These are phyloP conservation scores for Apiospora sp. DNA, from an alignment of 2,329 filamentous ascomycete genomes.

Conservation along the genomic window DNA sequence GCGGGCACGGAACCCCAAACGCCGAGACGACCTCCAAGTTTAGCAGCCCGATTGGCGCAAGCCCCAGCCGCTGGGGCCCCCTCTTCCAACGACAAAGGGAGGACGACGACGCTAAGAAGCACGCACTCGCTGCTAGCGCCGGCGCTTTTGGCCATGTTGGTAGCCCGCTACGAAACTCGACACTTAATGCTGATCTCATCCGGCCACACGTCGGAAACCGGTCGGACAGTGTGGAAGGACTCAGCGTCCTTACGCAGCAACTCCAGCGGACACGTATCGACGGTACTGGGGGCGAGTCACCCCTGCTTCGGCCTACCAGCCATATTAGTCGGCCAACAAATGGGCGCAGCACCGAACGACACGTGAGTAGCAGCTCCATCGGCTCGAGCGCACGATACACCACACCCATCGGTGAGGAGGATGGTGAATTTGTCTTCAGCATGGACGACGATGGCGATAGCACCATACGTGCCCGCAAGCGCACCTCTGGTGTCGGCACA, in stretches of 20 bases:
- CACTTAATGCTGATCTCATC: conserved; percentile 62
- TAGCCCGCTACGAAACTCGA: conserved; percentile 70
- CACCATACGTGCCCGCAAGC: conserved; percentile 55
- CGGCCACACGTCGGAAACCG: conserved; percentile 52
- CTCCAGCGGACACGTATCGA: conserved; percentile 68
- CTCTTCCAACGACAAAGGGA: conserved; percentile 67
- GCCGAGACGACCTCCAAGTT: conserved; percentile 62
- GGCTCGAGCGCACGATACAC: conserved; percentile 67
- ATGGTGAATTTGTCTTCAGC: conserved; percentile 69
- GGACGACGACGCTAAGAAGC: conserved; percentile 60
- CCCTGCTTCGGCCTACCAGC: conserved; percentile 59
- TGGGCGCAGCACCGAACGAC: conserved; percentile 58
- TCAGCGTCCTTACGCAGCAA: conserved; percentile 68
- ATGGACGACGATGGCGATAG: conserved; percentile 68
- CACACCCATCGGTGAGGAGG: conserved; percentile 71
- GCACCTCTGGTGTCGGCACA: conserved; percentile 52
- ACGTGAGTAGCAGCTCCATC: conserved; percentile 67
- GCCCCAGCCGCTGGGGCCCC: conserved; percentile 68
- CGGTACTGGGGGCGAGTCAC: conserved; percentile 49
- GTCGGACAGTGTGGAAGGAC: conserved; percentile 55
- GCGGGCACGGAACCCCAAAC: conserved; percentile 48
- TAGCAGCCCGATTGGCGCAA: conserved; percentile 66
- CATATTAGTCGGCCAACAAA: conserved; percentile 51
- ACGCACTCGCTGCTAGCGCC: conserved; percentile 52
- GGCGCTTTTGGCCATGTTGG: conserved; percentile 71